Base-by-base conservation (phyloP, 805 yeast genomes). In the Cyberlindnera subsufficiens region DNA sequence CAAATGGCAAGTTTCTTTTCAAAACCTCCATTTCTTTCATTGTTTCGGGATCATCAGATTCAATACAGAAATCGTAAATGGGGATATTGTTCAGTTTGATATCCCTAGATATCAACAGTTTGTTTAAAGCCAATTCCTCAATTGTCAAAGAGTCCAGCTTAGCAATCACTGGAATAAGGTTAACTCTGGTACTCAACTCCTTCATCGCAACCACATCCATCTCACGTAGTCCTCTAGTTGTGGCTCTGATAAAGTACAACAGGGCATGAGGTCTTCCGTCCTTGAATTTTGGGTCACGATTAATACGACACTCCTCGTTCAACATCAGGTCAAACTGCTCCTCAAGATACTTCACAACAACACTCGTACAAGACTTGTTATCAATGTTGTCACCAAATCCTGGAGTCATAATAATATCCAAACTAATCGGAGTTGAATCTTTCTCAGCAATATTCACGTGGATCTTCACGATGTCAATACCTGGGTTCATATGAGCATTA, bases 221-320 rank as follows among this genome's bases (percentile, higher is more conserved):
- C 56, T 85, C 89, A 43, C 85, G 67, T 46, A 80, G 64, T 3
- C 84, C 84, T 50, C 77, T 82, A 32, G 82, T 78, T 1, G 81
- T 77, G n/a, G 79, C 70, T 43, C 81, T 78, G 42, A 89, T 76
- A 56, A 89, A 82, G 66, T 87, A 89, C 39, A 89, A 63, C 52
- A 90, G 78, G 25, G 73, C 87, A 58, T 86, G 95, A 37, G 86
- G 86, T 50, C 93, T 71, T 35, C 80, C 78, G 63, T 86, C 95
- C 30, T 70, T 72, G 54, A 78, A 80, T 39, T 82, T 70, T 16
- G 88, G 82, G 63, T 82, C 80, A 64, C 95, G 75, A 52, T 77
- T 72, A 53, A 86, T 82, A 45, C 87, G 74, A 14, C 82, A 72
- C 60, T 86, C 95, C 59, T 86, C 91, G 11, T 78, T 78, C 49